phyloP scores from a whole-genome alignment of 2,329 filamentous ascomycete genomes.

The Apiospora kogelbergensis region DNA sequence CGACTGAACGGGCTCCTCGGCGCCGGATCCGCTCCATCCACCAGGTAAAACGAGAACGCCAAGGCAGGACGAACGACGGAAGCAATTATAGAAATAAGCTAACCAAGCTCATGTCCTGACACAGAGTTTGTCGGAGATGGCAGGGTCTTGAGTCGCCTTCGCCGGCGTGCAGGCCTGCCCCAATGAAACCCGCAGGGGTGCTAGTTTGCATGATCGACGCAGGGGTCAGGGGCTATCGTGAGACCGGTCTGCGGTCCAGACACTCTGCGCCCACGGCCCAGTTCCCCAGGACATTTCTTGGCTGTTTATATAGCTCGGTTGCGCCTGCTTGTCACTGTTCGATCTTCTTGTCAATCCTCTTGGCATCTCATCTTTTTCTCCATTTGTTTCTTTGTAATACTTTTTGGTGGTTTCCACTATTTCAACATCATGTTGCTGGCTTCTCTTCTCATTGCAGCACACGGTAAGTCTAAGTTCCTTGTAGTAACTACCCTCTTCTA shows the following conservation, averaged over 20 bases:
- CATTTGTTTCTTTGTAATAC: background rate
- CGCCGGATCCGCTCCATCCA: background rate
- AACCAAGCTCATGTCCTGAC: background rate
- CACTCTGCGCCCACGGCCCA: background rate
- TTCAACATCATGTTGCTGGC: conserved; percentile 5
- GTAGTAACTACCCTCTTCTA: too few species aligned
- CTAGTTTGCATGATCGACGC: background rate
- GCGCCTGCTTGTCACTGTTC: background rate
- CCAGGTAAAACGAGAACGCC: background rate
- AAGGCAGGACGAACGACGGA: background rate
- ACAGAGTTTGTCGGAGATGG: background rate
- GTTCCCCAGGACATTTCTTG: background rate
- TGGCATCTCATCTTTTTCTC: background rate
- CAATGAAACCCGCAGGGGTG: background rate
- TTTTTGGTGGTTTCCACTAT: background rate
- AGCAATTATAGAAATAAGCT: background rate
- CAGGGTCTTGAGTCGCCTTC: background rate
- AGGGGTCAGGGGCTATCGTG: background rate
- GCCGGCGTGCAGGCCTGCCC: background rate
- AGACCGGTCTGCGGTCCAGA: background rate
- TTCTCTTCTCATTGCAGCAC: conserved; percentile 2
- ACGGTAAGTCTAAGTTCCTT: background rate
- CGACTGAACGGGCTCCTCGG: background rate
- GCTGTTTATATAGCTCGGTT: background rate
- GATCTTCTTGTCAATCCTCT: background rate